Conservation (phyloP, 78 protist species). For the Dictyostelium brefeldianum region DNA sequence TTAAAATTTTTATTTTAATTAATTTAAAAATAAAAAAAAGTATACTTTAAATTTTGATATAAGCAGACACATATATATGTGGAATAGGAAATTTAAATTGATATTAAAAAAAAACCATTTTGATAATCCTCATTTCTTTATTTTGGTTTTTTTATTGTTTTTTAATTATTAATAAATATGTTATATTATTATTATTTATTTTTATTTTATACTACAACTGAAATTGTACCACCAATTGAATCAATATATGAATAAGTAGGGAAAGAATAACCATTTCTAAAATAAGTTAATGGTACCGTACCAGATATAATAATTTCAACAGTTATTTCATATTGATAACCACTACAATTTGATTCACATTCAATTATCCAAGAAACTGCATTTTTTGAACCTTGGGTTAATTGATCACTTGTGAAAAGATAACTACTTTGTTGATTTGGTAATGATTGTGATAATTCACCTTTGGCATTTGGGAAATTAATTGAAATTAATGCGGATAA, state of each 20-base stretch:
- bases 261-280: constrained; percentile 13
- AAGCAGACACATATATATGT: too few species aligned
- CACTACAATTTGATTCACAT: constrained; percentile 2
- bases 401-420: background rate
- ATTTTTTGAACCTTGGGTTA: background rate
- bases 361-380: background rate
- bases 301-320: constrained; percentile 12
- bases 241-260: constrained; percentile 46
- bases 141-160: background rate
- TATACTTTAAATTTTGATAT: too few species aligned
- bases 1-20: background rate
- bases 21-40: background rate
- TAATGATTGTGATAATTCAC: background rate
- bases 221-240: constrained; percentile 18
- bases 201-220: background rate
- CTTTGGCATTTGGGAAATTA: background rate
- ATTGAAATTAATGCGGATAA: background rate
- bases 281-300: constrained; percentile 16
- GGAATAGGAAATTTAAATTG: too few species aligned
- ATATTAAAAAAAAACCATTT: too few species aligned
- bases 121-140: background rate
- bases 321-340: background rate
- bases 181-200: background rate
- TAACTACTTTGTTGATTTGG: background rate
- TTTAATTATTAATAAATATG: background rate